phyloP scores from a whole-genome alignment of 805 yeast genomes.

The Ogataea allantospora region DNA sequence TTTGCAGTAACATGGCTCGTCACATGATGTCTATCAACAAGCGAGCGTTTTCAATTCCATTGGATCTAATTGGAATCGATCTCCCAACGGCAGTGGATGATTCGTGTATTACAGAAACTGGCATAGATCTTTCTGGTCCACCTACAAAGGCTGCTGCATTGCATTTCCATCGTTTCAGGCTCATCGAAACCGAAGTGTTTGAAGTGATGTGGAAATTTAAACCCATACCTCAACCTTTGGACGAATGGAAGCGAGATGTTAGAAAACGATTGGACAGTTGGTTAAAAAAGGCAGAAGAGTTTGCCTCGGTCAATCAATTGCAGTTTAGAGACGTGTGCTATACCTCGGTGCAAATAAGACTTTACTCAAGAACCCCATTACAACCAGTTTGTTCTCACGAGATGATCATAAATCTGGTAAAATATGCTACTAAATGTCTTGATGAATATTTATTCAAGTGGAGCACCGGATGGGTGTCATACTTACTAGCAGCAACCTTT shows the following conservation, averaged over 20 bases:
- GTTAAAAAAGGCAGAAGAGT: constrained; percentile 16
- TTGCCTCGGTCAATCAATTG: constrained; percentile 16
- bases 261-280: constrained; percentile 12
- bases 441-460: constrained; percentile 16
- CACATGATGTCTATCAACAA: constrained; percentile 14
- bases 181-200: constrained; percentile 16
- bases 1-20: constrained; percentile 14
- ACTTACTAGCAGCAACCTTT: constrained; percentile 15
- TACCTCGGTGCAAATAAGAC: constrained; percentile 10
- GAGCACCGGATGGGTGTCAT: constrained; percentile 12
- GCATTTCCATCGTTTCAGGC: constrained; percentile 16
- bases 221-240: constrained; percentile 4
- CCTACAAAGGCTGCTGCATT: constrained; percentile 19
- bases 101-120: constrained; percentile 13
- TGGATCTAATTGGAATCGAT: constrained; percentile 8
- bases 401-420: constrained; percentile 6
- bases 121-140: constrained; percentile 14
- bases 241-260: constrained; percentile 14
- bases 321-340: constrained; percentile 14
- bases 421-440: constrained; percentile 1
- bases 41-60: constrained; percentile 14
- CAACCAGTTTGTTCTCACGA: constrained; percentile 9
- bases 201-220: constrained; percentile 21
- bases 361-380: constrained; percentile 14
- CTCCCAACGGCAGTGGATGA: constrained; percentile 17